A percentile compares a stretch with the other conserved stretches of the same genome.
phyloP scores from a whole-genome alignment of 352 stramenopile genomes.

The Phytophthora megakarya region DNA sequence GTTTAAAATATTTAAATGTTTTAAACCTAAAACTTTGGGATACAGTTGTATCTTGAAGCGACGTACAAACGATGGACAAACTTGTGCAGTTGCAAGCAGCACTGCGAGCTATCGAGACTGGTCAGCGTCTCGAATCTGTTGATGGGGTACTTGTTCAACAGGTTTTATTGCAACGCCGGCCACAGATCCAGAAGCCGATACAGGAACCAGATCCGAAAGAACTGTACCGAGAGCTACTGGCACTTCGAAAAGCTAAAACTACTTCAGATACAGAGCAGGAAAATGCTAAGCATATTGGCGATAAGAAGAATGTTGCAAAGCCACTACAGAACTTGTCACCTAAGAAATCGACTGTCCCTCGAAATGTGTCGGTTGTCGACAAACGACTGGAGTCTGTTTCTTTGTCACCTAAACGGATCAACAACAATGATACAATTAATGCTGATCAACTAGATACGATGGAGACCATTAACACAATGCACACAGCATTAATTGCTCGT shows the following conservation, averaged over 20 bases:
- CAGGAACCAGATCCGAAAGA: conserved; percentile 35
- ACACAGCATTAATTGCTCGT: conserved; percentile 18
- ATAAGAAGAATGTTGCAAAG: background rate
- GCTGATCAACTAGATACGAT: conserved; percentile 10
- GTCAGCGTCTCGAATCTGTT: conserved; percentile 49
- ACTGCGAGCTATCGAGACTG: conserved; percentile 62
- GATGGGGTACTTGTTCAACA: conserved; percentile 58
- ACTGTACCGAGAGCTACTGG: conserved; percentile 49
- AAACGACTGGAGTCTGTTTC: conserved; percentile 1
- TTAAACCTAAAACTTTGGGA: conserved; percentile 9
- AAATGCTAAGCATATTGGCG: no score
- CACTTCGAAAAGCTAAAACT: conserved; percentile 31
- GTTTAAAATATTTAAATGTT: background rate
- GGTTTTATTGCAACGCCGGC: conserved; percentile 41
- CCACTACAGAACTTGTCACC: background rate
- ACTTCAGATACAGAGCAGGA: conserved; percentile 22
- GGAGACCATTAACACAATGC: conserved; percentile 28
- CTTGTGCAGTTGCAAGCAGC: conserved; percentile 50
- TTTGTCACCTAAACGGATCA: conserved; percentile 11
- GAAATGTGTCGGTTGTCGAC: background rate
- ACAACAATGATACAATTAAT: conserved; percentile 2
- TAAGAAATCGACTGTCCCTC: conserved; percentile 9
- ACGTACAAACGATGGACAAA: conserved; percentile 28
- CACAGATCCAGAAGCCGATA: background rate
- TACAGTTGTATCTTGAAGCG: conserved; percentile 13